Evolutionary conservation across 768 basidiomycete genomes (phyloP), one percentile per base, ranked within the genome.

Genomic region (Lentinus tigrinus): DNA sequence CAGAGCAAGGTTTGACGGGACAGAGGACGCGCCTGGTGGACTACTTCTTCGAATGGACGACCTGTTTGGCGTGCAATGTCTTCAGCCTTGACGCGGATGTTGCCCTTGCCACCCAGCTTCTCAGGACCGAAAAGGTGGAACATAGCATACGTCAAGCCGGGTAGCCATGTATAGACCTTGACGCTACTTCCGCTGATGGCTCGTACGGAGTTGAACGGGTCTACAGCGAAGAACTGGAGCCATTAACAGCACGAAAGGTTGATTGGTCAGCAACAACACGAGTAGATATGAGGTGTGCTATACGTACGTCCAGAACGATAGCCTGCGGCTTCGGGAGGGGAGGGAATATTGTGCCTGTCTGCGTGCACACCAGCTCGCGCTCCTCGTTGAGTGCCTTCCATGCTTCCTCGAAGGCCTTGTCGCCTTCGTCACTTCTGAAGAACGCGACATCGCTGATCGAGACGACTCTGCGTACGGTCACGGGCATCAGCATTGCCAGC

Each of bases 271-370:
- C 19, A 5, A n/a, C 14, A 26, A 17, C 10, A 37, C 13, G 21
- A 7, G 19, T 2, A 42, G 1, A 26, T 27, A 17, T 21, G 39
- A 52, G 26, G 3, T 13, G 31, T 7, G n/a, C 14, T 11, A 51
- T 42, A 53, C 63, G 39, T 21, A 66, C 65, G 28, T 66, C 65
- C 2, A 62, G 9, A 24, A 66, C 43, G 1, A 58, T 52, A 27
- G 55, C 58, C 37, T 53, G 49, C 2, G 65, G 65, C 21, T 19
- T 57, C 7, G 53, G 44, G 24, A 60, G 16, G 3, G 57, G 10
- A 1, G 42, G 46, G 42, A 47, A 44, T n/a, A 49, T 26, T 23
- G 39, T 42, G 14, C 27, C 42, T 6, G 57, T 57, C 34, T 63
- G 47, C 23, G 44, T 27, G 46, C 65, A 66, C 27, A 44, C 28